These are phyloP conservation scores for Pilobolus umbonatus DNA, from an alignment of 192 early-diverging fungal species.

Conservation along the genomic window DNA sequence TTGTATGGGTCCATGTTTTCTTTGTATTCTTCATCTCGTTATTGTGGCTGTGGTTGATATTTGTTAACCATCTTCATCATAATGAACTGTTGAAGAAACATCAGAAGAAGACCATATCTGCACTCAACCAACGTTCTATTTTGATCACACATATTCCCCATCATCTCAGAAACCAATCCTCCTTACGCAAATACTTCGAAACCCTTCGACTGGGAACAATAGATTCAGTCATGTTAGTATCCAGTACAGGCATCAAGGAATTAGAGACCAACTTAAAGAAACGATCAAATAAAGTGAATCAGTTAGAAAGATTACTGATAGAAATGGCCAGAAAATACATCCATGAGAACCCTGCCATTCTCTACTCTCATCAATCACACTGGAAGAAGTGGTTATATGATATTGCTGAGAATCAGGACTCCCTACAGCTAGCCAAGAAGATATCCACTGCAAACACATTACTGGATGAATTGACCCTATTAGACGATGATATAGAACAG, in stretches of 20 bases:
- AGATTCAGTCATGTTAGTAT: conserved; percentile 19
- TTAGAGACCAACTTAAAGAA: conserved; percentile 20
- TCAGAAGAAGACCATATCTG: neutral
- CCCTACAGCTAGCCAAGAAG: neutral
- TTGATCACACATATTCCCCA: conserved; percentile 26
- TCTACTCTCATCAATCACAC: too few relatives aligned
- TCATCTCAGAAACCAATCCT: conserved; percentile 13
- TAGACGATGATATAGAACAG: conserved; percentile 17
- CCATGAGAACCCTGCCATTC: too few relatives aligned
- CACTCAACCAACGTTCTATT: conserved; percentile 21
- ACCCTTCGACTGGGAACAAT: conserved; percentile 16
- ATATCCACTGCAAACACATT: neutral
- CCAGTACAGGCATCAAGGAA: conserved; percentile 10
- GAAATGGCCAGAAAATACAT: conserved; percentile 20
- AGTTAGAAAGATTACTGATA: conserved; percentile 21
- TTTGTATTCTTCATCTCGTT: conserved; percentile 43
- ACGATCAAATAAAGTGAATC: conserved; percentile 15
- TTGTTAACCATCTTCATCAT: conserved; percentile 52
- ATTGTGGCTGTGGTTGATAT: conserved; percentile 51
- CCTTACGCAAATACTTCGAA: conserved; percentile 19
- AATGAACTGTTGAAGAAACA: conserved; percentile 45
- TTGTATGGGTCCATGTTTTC: conserved; percentile 52
- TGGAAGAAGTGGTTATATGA: neutral
- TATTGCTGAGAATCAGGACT: neutral
- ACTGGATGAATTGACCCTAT: neutral